phyloP scores from a whole-genome alignment of 2,329 filamentous ascomycete species.

The Periconia macrospinosa region DNA sequence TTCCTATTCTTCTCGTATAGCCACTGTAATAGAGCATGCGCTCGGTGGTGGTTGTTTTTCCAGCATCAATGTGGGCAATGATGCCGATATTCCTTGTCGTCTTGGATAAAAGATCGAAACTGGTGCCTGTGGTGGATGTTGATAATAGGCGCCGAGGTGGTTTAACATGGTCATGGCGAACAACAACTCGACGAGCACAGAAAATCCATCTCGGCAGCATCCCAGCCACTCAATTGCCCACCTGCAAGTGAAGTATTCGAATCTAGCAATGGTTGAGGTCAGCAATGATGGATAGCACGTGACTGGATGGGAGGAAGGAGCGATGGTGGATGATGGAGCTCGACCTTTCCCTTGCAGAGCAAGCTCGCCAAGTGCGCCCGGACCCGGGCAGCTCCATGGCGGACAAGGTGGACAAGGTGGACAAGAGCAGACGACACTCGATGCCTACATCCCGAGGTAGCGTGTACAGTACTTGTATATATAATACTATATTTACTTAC shows the following conservation, averaged over 20 bases:
- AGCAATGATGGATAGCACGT: conserved; percentile 3
- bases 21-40: conserved; percentile 98
- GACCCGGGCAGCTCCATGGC: neutral
- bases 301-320: conserved; percentile 1
- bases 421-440: neutral
- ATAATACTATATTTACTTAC: too few relatives aligned
- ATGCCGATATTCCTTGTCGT: conserved; percentile 97
- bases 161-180: conserved; percentile 30
- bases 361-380: conserved; percentile 22
- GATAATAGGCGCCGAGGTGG: conserved; percentile 33
- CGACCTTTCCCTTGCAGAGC: conserved; percentile 23
- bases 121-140: conserved; percentile 14
- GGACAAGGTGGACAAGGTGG: too few relatives aligned
- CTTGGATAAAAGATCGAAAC: conserved; percentile 51
- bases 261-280: neutral
- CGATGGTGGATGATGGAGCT: conserved; percentile 19
- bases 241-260: conserved; percentile 3
- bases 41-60: conserved; percentile 98
- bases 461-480: too few relatives aligned
- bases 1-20: conserved; percentile 83
- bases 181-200: conserved; percentile 35
- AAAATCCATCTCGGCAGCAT: conserved; percentile 40
- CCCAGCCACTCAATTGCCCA: conserved; percentile 14
- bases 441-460: too few relatives aligned
- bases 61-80: conserved; percentile 97